A percentile compares a stretch with the other conserved stretches of the same genome.
phyloP scores from a whole-genome alignment of 1,284 basidiomycete genomes.

The Moniliella sp. region DNA sequence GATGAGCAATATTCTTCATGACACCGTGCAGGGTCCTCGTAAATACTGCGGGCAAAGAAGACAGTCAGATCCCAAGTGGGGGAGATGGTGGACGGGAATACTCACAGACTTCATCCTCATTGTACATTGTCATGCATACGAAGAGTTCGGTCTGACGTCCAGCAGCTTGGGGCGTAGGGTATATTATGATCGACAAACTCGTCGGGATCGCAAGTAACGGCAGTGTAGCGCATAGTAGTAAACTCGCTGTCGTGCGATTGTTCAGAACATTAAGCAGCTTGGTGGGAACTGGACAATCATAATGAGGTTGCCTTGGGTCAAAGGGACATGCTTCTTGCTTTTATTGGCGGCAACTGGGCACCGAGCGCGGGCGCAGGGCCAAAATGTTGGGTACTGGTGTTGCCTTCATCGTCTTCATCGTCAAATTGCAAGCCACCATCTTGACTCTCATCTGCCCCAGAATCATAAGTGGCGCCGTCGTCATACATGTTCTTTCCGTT shows the following conservation, averaged over 20 bases:
- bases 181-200: conserved; percentile 65
- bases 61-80: conserved; percentile 2
- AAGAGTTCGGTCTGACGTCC: conserved; percentile 71
- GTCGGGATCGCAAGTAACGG: conserved; percentile 44
- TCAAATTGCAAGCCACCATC: too few relatives aligned
- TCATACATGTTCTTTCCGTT: too few relatives aligned
- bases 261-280: conserved; percentile 43
- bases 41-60: conserved; percentile 6
- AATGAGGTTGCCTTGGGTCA: conserved; percentile 34
- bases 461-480: too few relatives aligned
- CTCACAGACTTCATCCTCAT: conserved; percentile 59
- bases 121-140: conserved; percentile 58
- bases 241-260: conserved; percentile 62
- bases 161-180: conserved; percentile 63
- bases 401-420: too few relatives aligned
- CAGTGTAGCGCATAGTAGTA: conserved; percentile 43
- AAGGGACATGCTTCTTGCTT: conserved; percentile 34
- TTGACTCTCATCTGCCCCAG: too few relatives aligned
- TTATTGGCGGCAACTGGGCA: conserved; percentile 28
- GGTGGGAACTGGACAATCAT: conserved; percentile 33
- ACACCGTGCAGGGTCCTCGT: conserved; percentile 29
- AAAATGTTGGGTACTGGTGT: conserved; percentile 30
- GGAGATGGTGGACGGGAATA: not conserved
- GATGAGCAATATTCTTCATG: conserved; percentile 37
- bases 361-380: conserved; percentile 24